phyloP scores from a whole-genome alignment of 345 rosid species.

The Psidium friedrichsthalianum region DNA sequence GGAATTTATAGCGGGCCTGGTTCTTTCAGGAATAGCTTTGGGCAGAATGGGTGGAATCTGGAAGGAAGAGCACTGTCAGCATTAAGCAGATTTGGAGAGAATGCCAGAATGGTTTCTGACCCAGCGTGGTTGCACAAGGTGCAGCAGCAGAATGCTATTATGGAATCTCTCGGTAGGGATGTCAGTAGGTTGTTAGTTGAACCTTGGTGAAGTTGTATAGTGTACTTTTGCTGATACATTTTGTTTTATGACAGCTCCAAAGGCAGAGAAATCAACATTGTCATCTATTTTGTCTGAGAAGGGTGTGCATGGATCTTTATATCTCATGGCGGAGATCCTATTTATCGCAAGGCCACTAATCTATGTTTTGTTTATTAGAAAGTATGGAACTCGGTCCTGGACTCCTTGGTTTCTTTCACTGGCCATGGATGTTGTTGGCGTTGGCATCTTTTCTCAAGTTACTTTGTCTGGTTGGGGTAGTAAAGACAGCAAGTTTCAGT shows the following conservation, averaged over 20 bases:
- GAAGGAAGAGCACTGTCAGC: slow-evolving; percentile 85
- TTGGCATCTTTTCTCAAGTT: slow-evolving; percentile 38
- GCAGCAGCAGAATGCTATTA: slow-evolving; percentile 52
- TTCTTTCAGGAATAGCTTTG: slow-evolving; percentile 16
- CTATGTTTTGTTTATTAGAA: slow-evolving; percentile 76
- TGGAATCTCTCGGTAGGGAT: slow-evolving; percentile 38
- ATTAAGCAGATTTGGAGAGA: slow-evolving; percentile 65
- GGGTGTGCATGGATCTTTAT: slow-evolving; percentile 54
- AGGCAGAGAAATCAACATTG: slow-evolving; percentile 31
- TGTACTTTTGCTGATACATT: background rate
- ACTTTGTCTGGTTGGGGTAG: slow-evolving; percentile 19
- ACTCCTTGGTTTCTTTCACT: slow-evolving; percentile 86
- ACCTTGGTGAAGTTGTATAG: background rate
- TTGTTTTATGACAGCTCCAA: slow-evolving; percentile 19
- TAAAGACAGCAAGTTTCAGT: slow-evolving; percentile 24
- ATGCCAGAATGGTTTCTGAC: slow-evolving; percentile 44
- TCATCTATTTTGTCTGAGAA: slow-evolving; percentile 51
- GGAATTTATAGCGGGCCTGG: slow-evolving; percentile 16
- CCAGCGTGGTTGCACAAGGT: slow-evolving; percentile 46
- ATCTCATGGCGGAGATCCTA: slow-evolving; percentile 60
- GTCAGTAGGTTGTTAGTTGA: background rate
- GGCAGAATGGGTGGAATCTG: slow-evolving; percentile 37
- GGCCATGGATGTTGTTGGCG: slow-evolving; percentile 48
- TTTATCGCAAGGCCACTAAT: slow-evolving; percentile 81
- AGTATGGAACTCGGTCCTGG: slow-evolving; percentile 78